Base-by-base conservation (phyloP, 345 rosid species). In the Raphanus sativus region DNA sequence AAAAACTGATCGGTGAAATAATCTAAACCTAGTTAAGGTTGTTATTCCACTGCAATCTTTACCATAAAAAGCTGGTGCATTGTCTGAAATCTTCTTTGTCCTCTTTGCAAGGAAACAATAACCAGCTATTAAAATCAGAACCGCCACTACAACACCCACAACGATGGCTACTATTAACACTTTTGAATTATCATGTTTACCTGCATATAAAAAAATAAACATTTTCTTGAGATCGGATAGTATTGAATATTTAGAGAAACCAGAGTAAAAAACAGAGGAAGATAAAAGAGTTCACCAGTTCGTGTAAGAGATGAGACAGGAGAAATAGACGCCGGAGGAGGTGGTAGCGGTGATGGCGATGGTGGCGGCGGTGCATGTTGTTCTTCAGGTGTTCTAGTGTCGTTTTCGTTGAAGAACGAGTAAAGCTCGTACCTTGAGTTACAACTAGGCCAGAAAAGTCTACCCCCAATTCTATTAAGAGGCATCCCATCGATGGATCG, bases 381-480 rank as follows among this genome's bases (percentile, higher is more conserved):
- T 61, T 13, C 68, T 42, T 38, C 15, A 68, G 63, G 62, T 25
- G 65, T 2, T 15, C 2, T 42, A 32, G 28, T 0, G 17, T 13
- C 4, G 1, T 36, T 48, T 28, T 32, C 81, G 9, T 81, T 71
- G 75, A 63, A 87, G 61, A 87, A 87, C 0, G 5, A 16, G 64
- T 73, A 73, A 8, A 71, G 2, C 67, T 87, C 87, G 48, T 12
- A 83, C 45, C 86, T 79, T 6, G 83, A 3, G 32, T 71, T 73
- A 70, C 88, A 89, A 56, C 87, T 89, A 0, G 89, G 83, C 5
- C 1, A 4, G n/a, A 82, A 3, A 21, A 58, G 24, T 56, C 80
- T 77, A 1, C 67, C 87, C 10, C 89, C 91, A 7, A 2, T n/a
- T 60, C 0, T 63, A 0, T 77, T 48, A 1, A 5, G 2, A 8